phyloP scores from a whole-genome alignment of 768 basidiomycete species.

The Gloeostereum incarnatum region DNA sequence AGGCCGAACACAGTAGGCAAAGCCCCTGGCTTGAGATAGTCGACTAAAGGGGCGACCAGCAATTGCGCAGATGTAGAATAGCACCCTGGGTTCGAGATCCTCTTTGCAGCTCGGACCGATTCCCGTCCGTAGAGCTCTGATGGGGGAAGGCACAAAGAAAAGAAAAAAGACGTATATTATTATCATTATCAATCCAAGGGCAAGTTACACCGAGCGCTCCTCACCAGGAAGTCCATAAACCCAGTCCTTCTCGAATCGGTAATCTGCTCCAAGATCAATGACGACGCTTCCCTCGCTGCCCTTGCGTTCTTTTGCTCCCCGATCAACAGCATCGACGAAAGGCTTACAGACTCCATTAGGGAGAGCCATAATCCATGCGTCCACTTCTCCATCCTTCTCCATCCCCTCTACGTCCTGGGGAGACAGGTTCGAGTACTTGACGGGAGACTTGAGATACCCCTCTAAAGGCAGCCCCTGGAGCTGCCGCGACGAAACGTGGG shows the following conservation, averaged over 20 bases:
- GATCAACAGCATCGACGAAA: constrained; percentile 91
- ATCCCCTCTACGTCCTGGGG: constrained; percentile 73
- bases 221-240: constrained; percentile 98
- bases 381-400: constrained; percentile 85
- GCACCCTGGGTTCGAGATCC: constrained; percentile 97
- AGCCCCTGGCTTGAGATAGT: constrained; percentile 48
- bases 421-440: constrained; percentile 78
- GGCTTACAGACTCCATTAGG: constrained; percentile 98
- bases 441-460: constrained; percentile 66
- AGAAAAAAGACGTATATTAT: constrained; percentile 16
- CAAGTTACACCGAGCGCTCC: constrained; percentile 31
- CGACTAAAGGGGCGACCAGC: constrained; percentile 81
- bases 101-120: constrained; percentile 56
- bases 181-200: constrained; percentile 13
- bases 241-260: constrained; percentile 92
- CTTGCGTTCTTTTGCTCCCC: constrained; percentile 50
- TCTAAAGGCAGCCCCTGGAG: constrained; percentile 75
- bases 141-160: constrained; percentile 7
- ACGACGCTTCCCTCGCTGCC: constrained; percentile 56
- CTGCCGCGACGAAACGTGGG: constrained; percentile 96
- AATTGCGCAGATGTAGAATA: constrained; percentile 93
- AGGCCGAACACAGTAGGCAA: constrained; percentile 86
- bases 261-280: constrained; percentile 91
- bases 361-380: constrained; percentile 98
- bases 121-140: constrained; percentile 83